phyloP scores from a whole-genome alignment of 257 asterid species.

The Verbascum thapsus region DNA sequence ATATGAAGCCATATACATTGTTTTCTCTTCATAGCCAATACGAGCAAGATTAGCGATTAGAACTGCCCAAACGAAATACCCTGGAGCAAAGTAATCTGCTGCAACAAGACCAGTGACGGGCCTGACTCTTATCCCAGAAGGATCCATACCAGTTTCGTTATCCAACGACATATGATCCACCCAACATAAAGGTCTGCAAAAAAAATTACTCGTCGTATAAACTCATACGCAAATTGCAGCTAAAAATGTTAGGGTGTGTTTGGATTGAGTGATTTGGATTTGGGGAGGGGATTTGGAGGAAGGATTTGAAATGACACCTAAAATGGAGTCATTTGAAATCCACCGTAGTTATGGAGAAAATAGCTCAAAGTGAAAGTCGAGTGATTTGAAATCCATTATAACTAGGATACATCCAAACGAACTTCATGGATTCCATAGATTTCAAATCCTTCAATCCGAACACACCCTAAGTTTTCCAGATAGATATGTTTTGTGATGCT shows the following conservation, averaged over 20 bases:
- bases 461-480: background rate
- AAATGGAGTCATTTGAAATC: too few relatives aligned
- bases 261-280: too few relatives aligned
- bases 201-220: slow-evolving; percentile 3
- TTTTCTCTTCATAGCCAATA: slow-evolving; percentile 93
- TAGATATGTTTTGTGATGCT: too few relatives aligned
- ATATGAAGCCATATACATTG: slow-evolving; percentile 96
- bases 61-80: slow-evolving; percentile 99
- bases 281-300: too few relatives aligned
- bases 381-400: too few relatives aligned
- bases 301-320: too few relatives aligned
- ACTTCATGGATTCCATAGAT: too few relatives aligned
- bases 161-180: slow-evolving; percentile 92
- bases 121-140: slow-evolving; percentile 81
- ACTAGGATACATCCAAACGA: too few relatives aligned
- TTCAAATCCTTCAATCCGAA: background rate
- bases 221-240: slow-evolving; percentile 16
- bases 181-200: slow-evolving; percentile 92
- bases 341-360: too few relatives aligned
- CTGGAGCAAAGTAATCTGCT: slow-evolving; percentile 95
- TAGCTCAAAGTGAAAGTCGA: too few relatives aligned
- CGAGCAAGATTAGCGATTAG: slow-evolving; percentile 83
- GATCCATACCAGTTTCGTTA: slow-evolving; percentile 94
- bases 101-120: slow-evolving; percentile 95
- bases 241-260: too few relatives aligned